phyloP scores from a whole-genome alignment of 2,329 filamentous ascomycete species.

The Nemania sp. region DNA sequence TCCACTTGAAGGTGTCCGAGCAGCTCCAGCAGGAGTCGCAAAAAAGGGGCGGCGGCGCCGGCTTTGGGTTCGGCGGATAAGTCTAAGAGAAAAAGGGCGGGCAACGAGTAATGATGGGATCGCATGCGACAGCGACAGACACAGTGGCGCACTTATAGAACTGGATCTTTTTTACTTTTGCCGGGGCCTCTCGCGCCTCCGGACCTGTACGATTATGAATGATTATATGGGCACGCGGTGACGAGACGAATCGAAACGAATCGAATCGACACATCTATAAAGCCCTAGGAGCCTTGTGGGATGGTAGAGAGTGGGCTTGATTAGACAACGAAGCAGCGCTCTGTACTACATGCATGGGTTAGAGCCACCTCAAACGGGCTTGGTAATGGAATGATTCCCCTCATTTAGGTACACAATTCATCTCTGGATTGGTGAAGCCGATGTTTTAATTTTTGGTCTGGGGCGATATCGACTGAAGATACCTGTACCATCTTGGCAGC shows the following conservation, averaged over 20 bases:
- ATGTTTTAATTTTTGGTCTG: background rate
- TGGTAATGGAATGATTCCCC: constrained; percentile 23
- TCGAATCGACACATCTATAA: background rate
- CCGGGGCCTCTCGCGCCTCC: background rate
- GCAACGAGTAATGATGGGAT: background rate
- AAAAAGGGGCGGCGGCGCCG: constrained; percentile 62
- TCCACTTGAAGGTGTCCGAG: constrained; percentile 96
- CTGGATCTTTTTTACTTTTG: background rate
- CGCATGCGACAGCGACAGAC: background rate
- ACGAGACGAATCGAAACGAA: constrained; percentile 17
- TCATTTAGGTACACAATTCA: constrained; percentile 1
- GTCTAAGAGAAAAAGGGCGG: background rate
- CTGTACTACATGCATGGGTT: constrained; percentile 21
- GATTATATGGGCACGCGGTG: constrained; percentile 18
- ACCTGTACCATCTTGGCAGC: no score
- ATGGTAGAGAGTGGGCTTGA: constrained; percentile 4
- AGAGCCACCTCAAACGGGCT: constrained; percentile 6
- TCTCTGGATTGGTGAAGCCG: background rate
- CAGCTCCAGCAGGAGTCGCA: constrained; percentile 90
- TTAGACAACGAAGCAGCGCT: constrained; percentile 6
- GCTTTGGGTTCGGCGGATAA: constrained; percentile 51
- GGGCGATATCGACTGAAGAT: no score
- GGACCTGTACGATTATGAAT: constrained; percentile 27
- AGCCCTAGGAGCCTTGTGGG: constrained; percentile 10
- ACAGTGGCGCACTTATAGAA: constrained; percentile 7